Conservation (phyloP, 2,329 filamentous ascomycete species). For the Stachybotrys elegans region DNA sequence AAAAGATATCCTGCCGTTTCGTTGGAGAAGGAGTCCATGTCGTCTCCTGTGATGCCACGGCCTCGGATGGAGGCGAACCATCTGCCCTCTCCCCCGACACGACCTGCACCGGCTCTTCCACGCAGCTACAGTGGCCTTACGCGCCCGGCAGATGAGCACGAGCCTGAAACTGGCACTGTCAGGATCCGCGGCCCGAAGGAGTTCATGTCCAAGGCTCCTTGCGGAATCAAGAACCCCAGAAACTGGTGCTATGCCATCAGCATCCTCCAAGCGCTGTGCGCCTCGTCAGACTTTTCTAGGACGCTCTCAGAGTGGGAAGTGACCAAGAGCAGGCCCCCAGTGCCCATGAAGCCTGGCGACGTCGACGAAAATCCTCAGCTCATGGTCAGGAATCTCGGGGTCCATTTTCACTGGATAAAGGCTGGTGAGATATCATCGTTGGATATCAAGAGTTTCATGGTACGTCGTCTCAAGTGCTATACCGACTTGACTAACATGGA, state of each 20-base stretch:
- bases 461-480: too few species aligned
- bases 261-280: slow-evolving; percentile 77
- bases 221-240: slow-evolving; percentile 75
- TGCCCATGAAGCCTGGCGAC: slow-evolving; percentile 59
- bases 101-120: slow-evolving; percentile 64
- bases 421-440: slow-evolving; percentile 45
- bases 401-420: slow-evolving; percentile 53
- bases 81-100: slow-evolving; percentile 52
- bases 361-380: slow-evolving; percentile 49
- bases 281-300: slow-evolving; percentile 63
- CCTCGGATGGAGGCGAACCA: slow-evolving; percentile 34
- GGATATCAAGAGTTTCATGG: slow-evolving; percentile 52
- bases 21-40: slow-evolving; percentile 56
- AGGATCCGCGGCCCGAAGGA: too few species aligned
- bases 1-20: slow-evolving; percentile 72
- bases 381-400: slow-evolving; percentile 55
- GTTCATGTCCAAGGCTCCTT: slow-evolving; percentile 18
- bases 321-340: slow-evolving; percentile 58
- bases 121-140: slow-evolving; percentile 76
- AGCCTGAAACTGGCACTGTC: slow-evolving; percentile 4
- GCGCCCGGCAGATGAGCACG: slow-evolving; percentile 29
- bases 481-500: too few species aligned
- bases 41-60: slow-evolving; percentile 26
- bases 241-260: slow-evolving; percentile 91
- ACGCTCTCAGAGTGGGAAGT: slow-evolving; percentile 54